Evolutionary conservation across 306 rosid genomes (phyloP).

Genomic region (Pachyrhizus erosus): DNA sequence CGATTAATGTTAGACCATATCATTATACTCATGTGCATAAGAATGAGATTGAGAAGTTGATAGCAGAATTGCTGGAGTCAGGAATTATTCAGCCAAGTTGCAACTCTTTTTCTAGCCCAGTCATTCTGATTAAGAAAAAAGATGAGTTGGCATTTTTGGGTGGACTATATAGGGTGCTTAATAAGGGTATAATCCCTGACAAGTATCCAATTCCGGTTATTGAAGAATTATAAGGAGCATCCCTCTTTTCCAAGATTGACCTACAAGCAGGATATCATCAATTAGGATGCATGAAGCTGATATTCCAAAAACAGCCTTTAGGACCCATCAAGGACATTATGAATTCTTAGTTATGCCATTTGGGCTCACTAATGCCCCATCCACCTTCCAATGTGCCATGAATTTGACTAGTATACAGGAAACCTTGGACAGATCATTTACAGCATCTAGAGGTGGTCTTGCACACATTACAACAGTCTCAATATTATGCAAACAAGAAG

Average conservation of each 20-base stretch:
- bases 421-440: too few relatives aligned
- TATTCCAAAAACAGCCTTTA: too few relatives aligned
- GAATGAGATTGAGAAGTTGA: too few relatives aligned
- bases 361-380: neutral
- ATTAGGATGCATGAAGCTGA: too few relatives aligned
- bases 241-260: neutral
- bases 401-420: too few relatives aligned
- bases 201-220: too few relatives aligned
- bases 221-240: neutral
- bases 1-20: neutral
- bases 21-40: too few relatives aligned
- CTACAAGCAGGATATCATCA: neutral
- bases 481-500: too few relatives aligned
- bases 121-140: neutral
- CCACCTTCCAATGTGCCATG: too few relatives aligned
- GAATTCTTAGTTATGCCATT: neutral
- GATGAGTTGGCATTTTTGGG: neutral
- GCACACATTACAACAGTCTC: too few relatives aligned
- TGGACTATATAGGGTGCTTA: neutral
- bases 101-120: neutral
- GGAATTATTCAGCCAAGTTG: neutral
- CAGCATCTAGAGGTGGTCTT: too few relatives aligned
- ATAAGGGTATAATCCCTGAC: neutral
- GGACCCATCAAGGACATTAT: neutral
- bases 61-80: neutral